Evolutionary conservation across 495 filamentous ascomycete genomes (phyloP), one percentile per base, ranked within the genome.

Genomic region (Hypoxylon fragiforme): DNA sequence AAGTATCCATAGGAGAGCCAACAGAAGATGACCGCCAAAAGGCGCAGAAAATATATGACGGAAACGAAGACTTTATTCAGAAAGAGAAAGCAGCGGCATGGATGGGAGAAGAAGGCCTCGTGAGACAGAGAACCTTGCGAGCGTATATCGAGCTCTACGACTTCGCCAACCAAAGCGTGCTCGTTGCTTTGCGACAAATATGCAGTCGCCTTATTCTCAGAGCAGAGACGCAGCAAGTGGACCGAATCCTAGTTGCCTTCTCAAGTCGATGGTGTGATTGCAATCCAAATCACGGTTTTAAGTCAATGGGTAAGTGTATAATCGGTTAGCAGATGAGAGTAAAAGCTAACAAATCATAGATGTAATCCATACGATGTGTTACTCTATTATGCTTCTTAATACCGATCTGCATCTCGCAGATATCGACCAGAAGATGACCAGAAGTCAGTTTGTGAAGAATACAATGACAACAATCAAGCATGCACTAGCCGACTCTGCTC

Each of bases 301-400:
- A 94, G 68, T 83, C 85, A 36, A 79, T 74, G 51, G 91, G 90
- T 95, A 79, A 70, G 85, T 65, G 19, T n/a, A n/a, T n/a, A 36
- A 19, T 8, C 18, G 15, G 18, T 13, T 1, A 26, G 6, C 1
- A 13, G 11, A 7, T 6, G 12, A 19, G 24, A n/a, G 5, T 28
- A 18, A 19, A 52, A 40, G 49, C 69, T 57, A 3, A 44, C 40
- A 45, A 15, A 0, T 43, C 15, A 4, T 48, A 90, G 92, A 97
- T 71, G 87, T 99, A 41, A 91, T 99, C 9, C 92, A 97, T 64
- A 97, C 95, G 7, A 92, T 99, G 53, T 92, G 89, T 66, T 99
- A 97, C 69, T 97, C 94, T 3, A 78, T 99, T 44, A 84, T 99
- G 44, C 77, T 99, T 21, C 78, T 99, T 44, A 99, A 99, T 64